Base-by-base conservation (phyloP, 805 yeast species). In the Lipomyces sp. region DNA sequence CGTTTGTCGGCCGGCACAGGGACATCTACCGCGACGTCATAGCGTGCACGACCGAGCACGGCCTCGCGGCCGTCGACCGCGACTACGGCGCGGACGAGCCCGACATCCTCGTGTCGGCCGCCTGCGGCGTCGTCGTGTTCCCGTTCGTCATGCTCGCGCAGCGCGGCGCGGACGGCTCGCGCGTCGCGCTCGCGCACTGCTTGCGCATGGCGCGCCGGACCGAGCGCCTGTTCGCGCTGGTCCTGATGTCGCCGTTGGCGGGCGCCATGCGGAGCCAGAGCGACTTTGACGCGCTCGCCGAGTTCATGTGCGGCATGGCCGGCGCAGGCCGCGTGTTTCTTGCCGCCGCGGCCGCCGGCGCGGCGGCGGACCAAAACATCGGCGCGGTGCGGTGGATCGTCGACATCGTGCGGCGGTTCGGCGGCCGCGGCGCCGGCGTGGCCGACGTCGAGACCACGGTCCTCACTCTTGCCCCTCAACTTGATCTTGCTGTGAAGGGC, bases 361-460 rank as follows among this genome's bases (percentile, higher is more conserved):
- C 18, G 11, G 22, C 14, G 2, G 45, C 22, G 5, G 10, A 24
- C 14, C 18, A n/a, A n/a, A n/a, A 22, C 3, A n/a, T 35, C 14
- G 47, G 31, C 5, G 45, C 26, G 10, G 37, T 31, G 36, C 22
- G 26, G 26, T 42, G 39, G 41, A 22, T 50, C 16, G 14, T 41
- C 7, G 31, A 42, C 24, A 18, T 49, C 5, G 26, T 45, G 24
- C 37, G 23, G 23, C 29, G 38, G 18, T 41, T 36, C 29, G 48
- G 48, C 18, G 55, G 51, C 4, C 24, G 21, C 5, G 55, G 55
- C 5, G 36, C 37, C 28, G 55, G 55, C 18, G 34, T 51, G n/a
- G 50, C 55, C 22, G 48, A 29, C 14, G 49, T 39, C 4, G 51
- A 51, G 26, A 46, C 55, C 22, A 51, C 55, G 48, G 54, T 50